Evolutionary conservation across 345 rosid genomes (phyloP).

Genomic region (Physaria fendleri): DNA sequence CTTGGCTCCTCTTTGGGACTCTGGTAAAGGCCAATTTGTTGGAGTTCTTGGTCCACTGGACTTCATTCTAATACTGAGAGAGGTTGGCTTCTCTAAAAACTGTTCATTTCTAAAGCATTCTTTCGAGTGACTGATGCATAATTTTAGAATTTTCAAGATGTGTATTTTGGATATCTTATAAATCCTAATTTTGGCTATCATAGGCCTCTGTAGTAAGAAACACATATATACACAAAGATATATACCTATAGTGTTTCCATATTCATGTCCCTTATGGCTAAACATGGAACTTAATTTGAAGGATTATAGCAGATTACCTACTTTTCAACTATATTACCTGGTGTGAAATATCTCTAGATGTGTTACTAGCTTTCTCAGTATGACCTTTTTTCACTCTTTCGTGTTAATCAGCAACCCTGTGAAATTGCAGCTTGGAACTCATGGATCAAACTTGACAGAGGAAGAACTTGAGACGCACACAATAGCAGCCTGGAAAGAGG

Average conservation of each 20-base stretch:
- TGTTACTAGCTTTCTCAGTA: constrained; percentile 8
- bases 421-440: constrained; percentile 65
- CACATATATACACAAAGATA: background rate
- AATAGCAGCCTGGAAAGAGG: constrained; percentile 98
- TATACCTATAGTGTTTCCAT: background rate
- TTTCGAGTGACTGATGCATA: background rate
- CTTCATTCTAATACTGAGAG: constrained; percentile 73
- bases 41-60: constrained; percentile 78
- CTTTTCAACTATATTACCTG: too few relatives aligned
- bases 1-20: constrained; percentile 84
- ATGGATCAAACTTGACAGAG: constrained; percentile 82
- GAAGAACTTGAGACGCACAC: constrained; percentile 84
- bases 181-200: background rate
- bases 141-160: background rate
- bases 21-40: constrained; percentile 57
- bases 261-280: too few relatives aligned
- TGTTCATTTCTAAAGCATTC: constrained; percentile 5
- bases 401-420: constrained; percentile 16
- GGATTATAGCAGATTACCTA: too few relatives aligned
- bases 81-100: constrained; percentile 38
- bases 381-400: constrained; percentile 5
- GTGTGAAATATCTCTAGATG: too few relatives aligned
- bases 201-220: constrained; percentile 1
- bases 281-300: too few relatives aligned
- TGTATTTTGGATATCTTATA: background rate